Conservation (phyloP, 768 basidiomycete species). For the Pisolithus marmoratus region DNA sequence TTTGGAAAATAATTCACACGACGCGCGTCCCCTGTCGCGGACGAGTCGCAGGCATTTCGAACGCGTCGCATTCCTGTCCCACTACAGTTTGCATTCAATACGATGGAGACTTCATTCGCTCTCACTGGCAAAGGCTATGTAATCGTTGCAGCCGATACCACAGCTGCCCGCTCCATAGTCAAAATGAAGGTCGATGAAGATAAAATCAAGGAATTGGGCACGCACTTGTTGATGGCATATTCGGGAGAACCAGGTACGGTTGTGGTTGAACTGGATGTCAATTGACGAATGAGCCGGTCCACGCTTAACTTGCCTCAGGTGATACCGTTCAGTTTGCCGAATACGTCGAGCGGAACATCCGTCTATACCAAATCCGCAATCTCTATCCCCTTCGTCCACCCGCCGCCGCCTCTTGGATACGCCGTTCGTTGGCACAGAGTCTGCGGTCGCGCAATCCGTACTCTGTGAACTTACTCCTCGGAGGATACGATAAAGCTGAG, state of each 20-base stretch:
- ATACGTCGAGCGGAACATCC: conserved; percentile 92
- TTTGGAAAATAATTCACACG: conserved; percentile 12
- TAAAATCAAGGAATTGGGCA: conserved; percentile 89
- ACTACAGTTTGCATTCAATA: conserved; percentile 13
- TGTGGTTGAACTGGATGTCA: conserved; percentile 23
- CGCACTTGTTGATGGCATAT: conserved; percentile 91
- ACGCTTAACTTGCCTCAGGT: conserved; percentile 39
- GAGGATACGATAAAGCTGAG: conserved; percentile 82
- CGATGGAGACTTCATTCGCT: conserved; percentile 90
- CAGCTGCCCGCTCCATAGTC: conserved; percentile 85
- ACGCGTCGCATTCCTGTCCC: neutral
- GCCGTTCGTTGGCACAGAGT: conserved; percentile 82
- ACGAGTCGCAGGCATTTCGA: conserved; percentile 15
- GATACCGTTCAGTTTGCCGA: conserved; percentile 97
- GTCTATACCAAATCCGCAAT: conserved; percentile 94
- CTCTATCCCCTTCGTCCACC: conserved; percentile 83
- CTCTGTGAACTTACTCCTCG: conserved; percentile 87
- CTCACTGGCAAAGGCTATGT: conserved; percentile 91
- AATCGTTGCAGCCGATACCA: conserved; percentile 87
- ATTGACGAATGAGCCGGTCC: neutral
- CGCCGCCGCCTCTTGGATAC: conserved; percentile 93
- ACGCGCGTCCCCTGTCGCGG: conserved; percentile 26
- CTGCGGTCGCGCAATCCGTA: conserved; percentile 86
- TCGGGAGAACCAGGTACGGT: conserved; percentile 81
- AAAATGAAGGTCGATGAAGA: conserved; percentile 98